Evolutionary conservation across 768 basidiomycete species (phyloP), one percentile per base, ranked within the genome.

Genomic region (Hortiboletus flavorubellus): DNA sequence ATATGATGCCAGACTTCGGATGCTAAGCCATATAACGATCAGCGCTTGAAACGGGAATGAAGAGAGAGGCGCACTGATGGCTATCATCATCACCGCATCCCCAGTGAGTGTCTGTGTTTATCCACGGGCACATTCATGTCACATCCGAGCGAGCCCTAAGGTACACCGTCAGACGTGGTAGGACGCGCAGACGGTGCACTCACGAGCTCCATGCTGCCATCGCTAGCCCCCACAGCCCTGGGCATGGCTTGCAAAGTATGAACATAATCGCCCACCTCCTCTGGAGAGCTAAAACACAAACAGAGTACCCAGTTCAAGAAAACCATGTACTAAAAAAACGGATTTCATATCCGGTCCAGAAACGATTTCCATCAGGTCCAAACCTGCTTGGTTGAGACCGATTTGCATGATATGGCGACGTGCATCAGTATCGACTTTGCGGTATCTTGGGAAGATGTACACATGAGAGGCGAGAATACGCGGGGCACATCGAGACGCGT

Each of bases 161-260:
- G 39, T 34, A 44, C 31, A 44, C 30, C 18, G 33, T 60, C 4
- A 65, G 51, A 33, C n/a, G 34, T 18, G 26, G 12, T 18, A 23
- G 21, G 45, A 31, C 4, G 31, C 12, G 23, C n/a, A 18, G 8
- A 53, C 42, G 12, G 16, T 29, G 40, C n/a, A 63, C 72, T 45
- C 62, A 91, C 96, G 70, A 93, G 86, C 62, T 99, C 97, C 97
- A 98, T 98, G 65, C 95, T 95, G 1, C 92, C 94, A 67, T 96
- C 93, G 58, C 93, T 93, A 0, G 91, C 85, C 0, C 92, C 93
- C 4, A 96, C 77, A 15, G 90, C 80, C 16, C 95, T 81, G 8
- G 98, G 74, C 16, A 97, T 65, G 5, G 85, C 80, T 67, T 97
- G 94, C 2, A 99, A 75, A 9, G 86, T 79, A 38, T 86, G 79